Percentiles rank a stretch among this genome's conserved stretches.
Evolutionary conservation across 1,139 yeast species (phyloP).

Genomic region (Blastobotrys illinoisensis): DNA sequence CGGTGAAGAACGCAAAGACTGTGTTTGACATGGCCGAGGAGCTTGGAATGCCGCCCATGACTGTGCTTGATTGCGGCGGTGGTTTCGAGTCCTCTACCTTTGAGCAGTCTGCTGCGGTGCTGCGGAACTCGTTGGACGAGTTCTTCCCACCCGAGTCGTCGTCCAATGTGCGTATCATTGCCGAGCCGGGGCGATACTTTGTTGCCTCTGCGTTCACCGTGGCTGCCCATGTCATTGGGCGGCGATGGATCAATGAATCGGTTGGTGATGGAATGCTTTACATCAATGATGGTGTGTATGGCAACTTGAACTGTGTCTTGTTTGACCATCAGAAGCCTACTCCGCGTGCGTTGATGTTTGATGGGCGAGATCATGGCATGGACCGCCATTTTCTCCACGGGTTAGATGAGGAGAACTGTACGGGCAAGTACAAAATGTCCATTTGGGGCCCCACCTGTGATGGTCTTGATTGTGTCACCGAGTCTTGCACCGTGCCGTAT

Average conservation of each 20-base stretch:
- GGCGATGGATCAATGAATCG: conserved; percentile 43
- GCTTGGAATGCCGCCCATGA: conserved; percentile 43
- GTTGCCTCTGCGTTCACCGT: conserved; percentile 83
- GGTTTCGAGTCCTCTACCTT: conserved; percentile 77
- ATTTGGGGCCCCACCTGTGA: conserved; percentile 99
- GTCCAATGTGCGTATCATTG: conserved; percentile 53
- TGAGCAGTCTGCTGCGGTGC: conserved; percentile 52
- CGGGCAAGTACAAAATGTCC: conserved; percentile 40
- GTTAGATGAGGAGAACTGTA: conserved; percentile 16
- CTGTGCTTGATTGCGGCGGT: conserved; percentile 83
- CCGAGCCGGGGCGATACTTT: conserved; percentile 93
- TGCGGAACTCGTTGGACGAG: conserved; percentile 50
- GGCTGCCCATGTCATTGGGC: conserved; percentile 80
- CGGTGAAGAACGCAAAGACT: conserved; percentile 62
- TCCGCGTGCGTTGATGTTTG: conserved; percentile 59
- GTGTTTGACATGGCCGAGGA: conserved; percentile 59
- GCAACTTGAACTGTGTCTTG: conserved; percentile 87
- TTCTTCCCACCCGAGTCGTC: conserved; percentile 46
- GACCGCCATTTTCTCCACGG: conserved; percentile 28
- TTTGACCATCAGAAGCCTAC: conserved; percentile 85
- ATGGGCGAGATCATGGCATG: conserved; percentile 29
- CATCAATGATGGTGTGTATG: conserved; percentile 92
- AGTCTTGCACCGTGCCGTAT: conserved; percentile 47
- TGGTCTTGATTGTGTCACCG: conserved; percentile 80
- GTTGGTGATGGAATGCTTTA: conserved; percentile 49